Percentiles rank a stretch among this genome's conserved stretches.
These are phyloP conservation scores for Artemisia tridentata DNA, from an alignment of 129 eudicot species.

Conservation along the genomic window DNA sequence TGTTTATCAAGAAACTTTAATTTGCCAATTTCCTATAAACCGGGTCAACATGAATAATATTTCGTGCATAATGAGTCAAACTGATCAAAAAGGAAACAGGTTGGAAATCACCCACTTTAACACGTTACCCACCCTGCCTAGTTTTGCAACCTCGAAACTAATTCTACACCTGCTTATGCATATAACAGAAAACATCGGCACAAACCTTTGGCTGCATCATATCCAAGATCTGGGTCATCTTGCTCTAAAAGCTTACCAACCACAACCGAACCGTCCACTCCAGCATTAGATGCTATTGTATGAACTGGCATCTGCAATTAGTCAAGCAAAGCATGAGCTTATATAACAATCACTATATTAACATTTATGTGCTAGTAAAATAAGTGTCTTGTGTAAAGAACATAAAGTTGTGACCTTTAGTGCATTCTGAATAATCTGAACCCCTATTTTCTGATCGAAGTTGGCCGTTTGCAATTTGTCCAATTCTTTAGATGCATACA, in stretches of 20 bases:
- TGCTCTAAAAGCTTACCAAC: constrained; percentile 88
- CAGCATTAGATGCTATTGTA: constrained; percentile 80
- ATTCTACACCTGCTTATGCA: not conserved
- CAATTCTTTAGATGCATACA: constrained; percentile 75
- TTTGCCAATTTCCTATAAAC: not conserved
- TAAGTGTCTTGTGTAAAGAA: no score
- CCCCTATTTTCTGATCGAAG: constrained; percentile 87
- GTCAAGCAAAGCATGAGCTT: not conserved
- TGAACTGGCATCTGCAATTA: constrained; percentile 67
- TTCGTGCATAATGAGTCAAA: no score
- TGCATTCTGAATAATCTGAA: constrained; percentile 78
- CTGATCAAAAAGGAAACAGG: no score
- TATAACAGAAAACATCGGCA: not conserved
- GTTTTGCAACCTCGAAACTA: not conserved
- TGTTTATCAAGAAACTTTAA: not conserved
- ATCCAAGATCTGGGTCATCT: constrained; percentile 78
- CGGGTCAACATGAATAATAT: not conserved
- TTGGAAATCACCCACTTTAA: not conserved
- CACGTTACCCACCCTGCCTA: not conserved
- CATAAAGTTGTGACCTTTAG: constrained; percentile 44
- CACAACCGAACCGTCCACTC: constrained; percentile 80
- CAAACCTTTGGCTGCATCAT: constrained; percentile 86
- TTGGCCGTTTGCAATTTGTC: constrained; percentile 64
- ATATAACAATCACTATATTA: no score
- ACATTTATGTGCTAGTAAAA: no score